A percentile compares a stretch with the other conserved stretches of the same genome.
Evolutionary conservation across 2,329 filamentous ascomycete genomes (phyloP).

Genomic region (Neofusicoccum sp.): DNA sequence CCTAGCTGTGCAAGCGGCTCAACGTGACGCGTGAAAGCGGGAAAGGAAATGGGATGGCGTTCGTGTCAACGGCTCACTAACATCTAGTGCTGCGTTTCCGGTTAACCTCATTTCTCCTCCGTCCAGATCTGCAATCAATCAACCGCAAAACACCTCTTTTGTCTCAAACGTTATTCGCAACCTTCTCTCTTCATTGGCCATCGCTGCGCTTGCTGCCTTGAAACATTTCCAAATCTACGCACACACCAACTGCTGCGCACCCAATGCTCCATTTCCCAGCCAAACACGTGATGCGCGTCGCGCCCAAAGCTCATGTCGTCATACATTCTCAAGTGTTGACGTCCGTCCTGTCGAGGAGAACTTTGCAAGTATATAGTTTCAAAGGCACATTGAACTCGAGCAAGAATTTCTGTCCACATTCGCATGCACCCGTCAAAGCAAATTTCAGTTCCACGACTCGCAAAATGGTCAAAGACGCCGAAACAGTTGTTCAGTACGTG

Average conservation of each 20-base stretch:
- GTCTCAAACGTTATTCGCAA: not conserved
- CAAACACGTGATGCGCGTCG: conserved; percentile 4
- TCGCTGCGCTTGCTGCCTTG: not conserved
- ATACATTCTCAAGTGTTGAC: not conserved
- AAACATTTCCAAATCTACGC: conserved; percentile 1
- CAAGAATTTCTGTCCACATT: not conserved
- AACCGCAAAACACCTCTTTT: not conserved
- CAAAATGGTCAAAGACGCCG: conserved; percentile 53
- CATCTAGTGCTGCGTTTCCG: not conserved
- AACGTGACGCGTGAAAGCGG: not conserved
- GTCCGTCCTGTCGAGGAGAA: not conserved
- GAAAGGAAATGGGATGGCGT: not conserved
- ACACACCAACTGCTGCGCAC: not conserved
- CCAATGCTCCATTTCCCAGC: conserved; percentile 1
- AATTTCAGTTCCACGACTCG: not conserved
- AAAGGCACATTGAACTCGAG: not conserved
- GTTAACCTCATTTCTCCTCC: not conserved
- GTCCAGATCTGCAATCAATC: conserved; percentile 1
- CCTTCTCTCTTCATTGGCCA: not conserved
- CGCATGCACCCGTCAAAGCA: not conserved
- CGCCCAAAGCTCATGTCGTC: conserved; percentile 8
- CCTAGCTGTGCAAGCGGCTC: not conserved
- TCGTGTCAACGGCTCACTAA: conserved; percentile 8
- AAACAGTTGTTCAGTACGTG: conserved; percentile 50
- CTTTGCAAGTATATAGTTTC: not conserved